These are phyloP conservation scores for Plectosphaerella sp. DNA, from an alignment of 2,329 filamentous ascomycete species.

Conservation along the genomic window DNA sequence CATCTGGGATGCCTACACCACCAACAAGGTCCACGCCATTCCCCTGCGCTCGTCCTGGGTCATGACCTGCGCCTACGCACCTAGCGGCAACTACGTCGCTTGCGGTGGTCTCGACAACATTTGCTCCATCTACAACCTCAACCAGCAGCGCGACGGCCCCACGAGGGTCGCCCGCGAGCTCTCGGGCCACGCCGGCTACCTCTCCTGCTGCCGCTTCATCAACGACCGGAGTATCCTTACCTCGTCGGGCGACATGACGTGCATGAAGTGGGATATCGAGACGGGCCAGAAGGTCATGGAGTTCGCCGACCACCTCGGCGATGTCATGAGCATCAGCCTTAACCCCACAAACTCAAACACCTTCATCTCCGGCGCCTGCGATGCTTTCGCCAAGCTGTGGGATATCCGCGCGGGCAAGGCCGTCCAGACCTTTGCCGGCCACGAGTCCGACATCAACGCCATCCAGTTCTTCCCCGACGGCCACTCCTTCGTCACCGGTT, in stretches of 20 bases:
- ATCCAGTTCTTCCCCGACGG: slow-evolving; percentile 99
- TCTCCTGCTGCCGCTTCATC: slow-evolving; percentile 98
- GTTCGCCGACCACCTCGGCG: slow-evolving; percentile 95
- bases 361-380: slow-evolving; percentile 98
- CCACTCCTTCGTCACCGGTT: slow-evolving; percentile 96
- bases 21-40: slow-evolving; percentile 99
- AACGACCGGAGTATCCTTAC: slow-evolving; percentile 97
- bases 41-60: slow-evolving; percentile 97
- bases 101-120: slow-evolving; percentile 99
- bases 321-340: slow-evolving; percentile 99
- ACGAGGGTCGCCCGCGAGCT: slow-evolving; percentile 93
- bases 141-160: slow-evolving; percentile 89
- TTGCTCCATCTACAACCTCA: slow-evolving; percentile 99
- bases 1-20: slow-evolving; percentile 99
- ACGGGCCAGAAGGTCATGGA: slow-evolving; percentile 96
- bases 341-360: slow-evolving; percentile 99
- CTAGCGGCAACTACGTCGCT: slow-evolving; percentile 96
- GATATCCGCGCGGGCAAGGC: slow-evolving; percentile 98
- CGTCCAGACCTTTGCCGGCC: slow-evolving; percentile 95
- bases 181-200: slow-evolving; percentile 93
- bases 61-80: slow-evolving; percentile 99
- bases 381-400: slow-evolving; percentile 98
- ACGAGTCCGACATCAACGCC: slow-evolving; percentile 98
- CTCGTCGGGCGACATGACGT: slow-evolving; percentile 98
- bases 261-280: slow-evolving; percentile 99